A percentile compares a stretch with the other conserved stretches of the same genome.
phyloP scores from a whole-genome alignment of 1,139 yeast species.

The Yueomyces sp. region DNA sequence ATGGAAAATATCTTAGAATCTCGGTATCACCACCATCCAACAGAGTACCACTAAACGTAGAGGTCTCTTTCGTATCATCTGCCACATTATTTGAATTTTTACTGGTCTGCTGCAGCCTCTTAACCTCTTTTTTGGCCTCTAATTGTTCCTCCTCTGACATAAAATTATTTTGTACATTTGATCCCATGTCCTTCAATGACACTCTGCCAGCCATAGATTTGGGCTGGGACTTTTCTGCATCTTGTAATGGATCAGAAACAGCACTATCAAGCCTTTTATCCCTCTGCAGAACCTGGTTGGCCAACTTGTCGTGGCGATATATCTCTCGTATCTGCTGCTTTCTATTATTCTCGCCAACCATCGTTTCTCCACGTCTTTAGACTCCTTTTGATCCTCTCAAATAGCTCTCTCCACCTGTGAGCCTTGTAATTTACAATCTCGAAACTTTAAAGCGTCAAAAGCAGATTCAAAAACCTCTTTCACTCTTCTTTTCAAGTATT shows the following conservation, averaged over 20 bases:
- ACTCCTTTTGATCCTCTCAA: too few relatives aligned
- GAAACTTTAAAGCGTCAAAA: too few relatives aligned
- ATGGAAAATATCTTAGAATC: conserved; percentile 38
- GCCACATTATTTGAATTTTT: neutral
- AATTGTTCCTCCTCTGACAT: conserved; percentile 7
- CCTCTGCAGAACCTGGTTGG: conserved; percentile 58
- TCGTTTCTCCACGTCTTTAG: too few relatives aligned
- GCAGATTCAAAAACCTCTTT: too few relatives aligned
- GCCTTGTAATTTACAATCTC: too few relatives aligned
- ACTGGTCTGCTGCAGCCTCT: neutral
- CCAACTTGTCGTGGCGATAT: conserved; percentile 54
- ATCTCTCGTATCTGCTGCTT: conserved; percentile 21
- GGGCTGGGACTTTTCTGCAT: conserved; percentile 48
- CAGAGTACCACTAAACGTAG: conserved; percentile 14
- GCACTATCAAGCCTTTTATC: conserved; percentile 37
- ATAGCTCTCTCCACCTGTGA: too few relatives aligned
- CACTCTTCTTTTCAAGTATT: too few relatives aligned
- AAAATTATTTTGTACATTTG: conserved; percentile 10
- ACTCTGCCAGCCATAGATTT: conserved; percentile 59
- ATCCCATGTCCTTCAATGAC: conserved; percentile 58
- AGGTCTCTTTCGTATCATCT: neutral
- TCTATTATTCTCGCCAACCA: conserved; percentile 2
- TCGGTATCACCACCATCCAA: conserved; percentile 26
- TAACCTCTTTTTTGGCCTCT: conserved; percentile 4
- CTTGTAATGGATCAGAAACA: conserved; percentile 28